phyloP scores from a whole-genome alignment of 108 stramenopile genomes.

The Conticribra weissflogii region DNA sequence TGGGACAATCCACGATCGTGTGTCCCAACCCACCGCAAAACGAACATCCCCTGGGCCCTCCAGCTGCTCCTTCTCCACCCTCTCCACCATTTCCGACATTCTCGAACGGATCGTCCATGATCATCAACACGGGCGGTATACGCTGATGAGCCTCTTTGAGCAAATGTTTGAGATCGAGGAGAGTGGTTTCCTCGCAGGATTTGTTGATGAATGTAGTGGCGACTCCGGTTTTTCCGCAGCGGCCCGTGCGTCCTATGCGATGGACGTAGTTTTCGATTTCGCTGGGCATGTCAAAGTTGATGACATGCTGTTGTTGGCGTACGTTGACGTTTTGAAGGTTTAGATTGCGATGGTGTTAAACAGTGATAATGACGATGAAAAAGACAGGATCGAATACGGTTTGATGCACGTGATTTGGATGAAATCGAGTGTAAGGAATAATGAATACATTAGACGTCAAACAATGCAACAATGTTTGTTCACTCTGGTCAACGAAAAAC shows the following conservation, averaged over 20 bases:
- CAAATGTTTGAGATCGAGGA: slow-evolving; percentile 97
- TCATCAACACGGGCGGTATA: slow-evolving; percentile 97
- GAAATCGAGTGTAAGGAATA: too few relatives aligned
- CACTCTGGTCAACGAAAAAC: too few relatives aligned
- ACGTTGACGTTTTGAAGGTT: too few relatives aligned
- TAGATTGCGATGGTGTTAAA: neutral
- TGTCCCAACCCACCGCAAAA: slow-evolving; percentile 99
- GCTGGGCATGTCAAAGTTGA: slow-evolving; percentile 99
- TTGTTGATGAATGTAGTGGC: slow-evolving; percentile 99
- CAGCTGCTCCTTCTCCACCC: slow-evolving; percentile 60
- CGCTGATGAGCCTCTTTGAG: slow-evolving; percentile 98
- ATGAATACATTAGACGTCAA: too few relatives aligned
- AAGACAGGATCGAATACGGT: neutral
- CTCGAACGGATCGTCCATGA: slow-evolving; percentile 96
- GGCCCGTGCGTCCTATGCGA: slow-evolving; percentile 98
- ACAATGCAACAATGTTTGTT: too few relatives aligned
- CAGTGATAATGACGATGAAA: neutral
- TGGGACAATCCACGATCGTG: slow-evolving; percentile 97
- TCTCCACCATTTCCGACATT: slow-evolving; percentile 57
- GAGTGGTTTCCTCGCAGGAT: slow-evolving; percentile 86
- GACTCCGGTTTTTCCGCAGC: slow-evolving; percentile 98
- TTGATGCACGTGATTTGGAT: neutral
- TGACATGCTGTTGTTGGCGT: too few relatives aligned
- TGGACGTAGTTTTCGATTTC: slow-evolving; percentile 98
- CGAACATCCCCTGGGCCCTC: slow-evolving; percentile 91